Evolutionary conservation across 2,329 filamentous ascomycete species (phyloP).

Genomic region (Cladosporium velox): DNA sequence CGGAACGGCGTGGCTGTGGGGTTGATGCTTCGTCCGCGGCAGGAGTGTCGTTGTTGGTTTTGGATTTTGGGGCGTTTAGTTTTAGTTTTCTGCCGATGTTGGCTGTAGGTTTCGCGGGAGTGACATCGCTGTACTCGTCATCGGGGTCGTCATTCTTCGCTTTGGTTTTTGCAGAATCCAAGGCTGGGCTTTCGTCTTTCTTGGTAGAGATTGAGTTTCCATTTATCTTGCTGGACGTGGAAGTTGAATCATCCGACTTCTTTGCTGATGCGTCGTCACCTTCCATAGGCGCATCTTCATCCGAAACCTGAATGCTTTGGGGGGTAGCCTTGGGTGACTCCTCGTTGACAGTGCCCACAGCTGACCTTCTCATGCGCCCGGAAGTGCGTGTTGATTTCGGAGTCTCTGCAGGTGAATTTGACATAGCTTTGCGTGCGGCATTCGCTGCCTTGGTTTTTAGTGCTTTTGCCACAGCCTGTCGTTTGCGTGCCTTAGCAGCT

Average conservation of each 20-base stretch:
- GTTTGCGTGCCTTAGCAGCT: slow-evolving; percentile 41
- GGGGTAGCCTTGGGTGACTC: background rate
- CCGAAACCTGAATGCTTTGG: background rate
- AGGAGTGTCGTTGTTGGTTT: background rate
- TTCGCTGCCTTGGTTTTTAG: slow-evolving; percentile 33
- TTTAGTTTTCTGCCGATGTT: slow-evolving; percentile 28
- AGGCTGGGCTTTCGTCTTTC: background rate
- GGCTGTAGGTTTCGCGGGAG: slow-evolving; percentile 7
- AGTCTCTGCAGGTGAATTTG: background rate
- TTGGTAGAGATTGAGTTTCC: background rate
- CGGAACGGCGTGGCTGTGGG: slow-evolving; percentile 16
- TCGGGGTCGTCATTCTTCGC: background rate
- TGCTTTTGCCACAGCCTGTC: slow-evolving; percentile 33
- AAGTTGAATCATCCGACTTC: background rate
- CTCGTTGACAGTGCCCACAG: background rate
- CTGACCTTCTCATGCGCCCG: background rate
- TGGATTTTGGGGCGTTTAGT: background rate
- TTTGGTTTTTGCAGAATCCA: background rate
- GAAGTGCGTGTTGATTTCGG: background rate
- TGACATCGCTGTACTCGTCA: background rate
- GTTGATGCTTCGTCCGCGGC: background rate
- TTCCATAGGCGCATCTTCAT: background rate
- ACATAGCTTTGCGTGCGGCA: slow-evolving; percentile 22
- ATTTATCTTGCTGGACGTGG: background rate
- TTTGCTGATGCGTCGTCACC: background rate